These are phyloP conservation scores for Chrysophaeum taylorii DNA, from an alignment of 352 stramenopile species.

Conservation along the genomic window DNA sequence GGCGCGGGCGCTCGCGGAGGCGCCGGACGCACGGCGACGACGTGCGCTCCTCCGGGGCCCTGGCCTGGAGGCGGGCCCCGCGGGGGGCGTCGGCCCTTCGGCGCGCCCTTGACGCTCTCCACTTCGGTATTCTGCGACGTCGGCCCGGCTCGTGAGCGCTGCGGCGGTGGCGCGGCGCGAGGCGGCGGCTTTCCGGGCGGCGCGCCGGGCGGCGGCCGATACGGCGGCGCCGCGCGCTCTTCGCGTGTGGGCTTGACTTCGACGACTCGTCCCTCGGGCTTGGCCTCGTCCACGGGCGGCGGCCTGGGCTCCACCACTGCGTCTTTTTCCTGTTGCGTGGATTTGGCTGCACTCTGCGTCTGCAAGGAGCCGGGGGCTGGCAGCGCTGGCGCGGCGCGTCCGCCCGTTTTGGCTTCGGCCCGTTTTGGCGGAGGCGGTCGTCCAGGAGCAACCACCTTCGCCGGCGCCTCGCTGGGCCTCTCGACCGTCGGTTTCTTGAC, in stretches of 20 bases:
- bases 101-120: slow-evolving; percentile 10
- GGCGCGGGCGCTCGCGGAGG: not conserved
- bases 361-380: no score
- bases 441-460: no score
- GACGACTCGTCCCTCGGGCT: no score
- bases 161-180: not conserved
- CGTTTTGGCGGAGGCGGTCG: no score
- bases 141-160: not conserved
- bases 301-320: not conserved
- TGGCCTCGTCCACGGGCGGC: not conserved
- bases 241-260: not conserved
- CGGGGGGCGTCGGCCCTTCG: slow-evolving; percentile 7
- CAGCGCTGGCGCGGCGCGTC: no score
- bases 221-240: not conserved
- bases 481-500: no score
- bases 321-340: slow-evolving; percentile 16
- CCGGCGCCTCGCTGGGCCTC: no score
- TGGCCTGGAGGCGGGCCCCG: not conserved
- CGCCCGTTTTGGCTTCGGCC: no score
- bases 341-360: no score
- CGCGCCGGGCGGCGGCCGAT: slow-evolving; percentile 5
- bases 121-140: slow-evolving; percentile 3
- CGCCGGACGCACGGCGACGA: not conserved
- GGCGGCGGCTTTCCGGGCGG: slow-evolving; percentile 6
- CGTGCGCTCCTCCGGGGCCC: no score